Conservation (phyloP, 169 alveolate species). For the Plasmodium blacklocki region DNA sequence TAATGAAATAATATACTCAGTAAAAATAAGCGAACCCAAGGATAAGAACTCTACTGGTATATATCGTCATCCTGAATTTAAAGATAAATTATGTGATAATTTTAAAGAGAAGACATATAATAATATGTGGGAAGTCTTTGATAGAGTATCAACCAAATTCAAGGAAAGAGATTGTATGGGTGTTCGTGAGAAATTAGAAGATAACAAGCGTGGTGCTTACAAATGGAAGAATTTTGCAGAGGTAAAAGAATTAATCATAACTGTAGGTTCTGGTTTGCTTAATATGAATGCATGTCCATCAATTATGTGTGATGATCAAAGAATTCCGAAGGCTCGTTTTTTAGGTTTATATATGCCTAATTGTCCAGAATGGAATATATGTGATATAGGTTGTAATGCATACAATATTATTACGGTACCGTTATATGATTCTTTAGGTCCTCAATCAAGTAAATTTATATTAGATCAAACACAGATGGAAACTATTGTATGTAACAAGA, state of each 20-base stretch:
- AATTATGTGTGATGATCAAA: conserved; percentile 47
- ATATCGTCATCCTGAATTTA: conserved; percentile 16
- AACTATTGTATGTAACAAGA: conserved; percentile 52
- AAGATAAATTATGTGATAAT: conserved; percentile 20
- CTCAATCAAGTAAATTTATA: conserved; percentile 81
- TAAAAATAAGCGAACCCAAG: conserved; percentile 25
- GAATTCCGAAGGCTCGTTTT: conserved; percentile 27
- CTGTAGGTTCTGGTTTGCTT: conserved; percentile 47
- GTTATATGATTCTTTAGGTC: conserved; percentile 87
- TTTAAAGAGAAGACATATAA: conserved; percentile 28
- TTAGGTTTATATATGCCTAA: conserved; percentile 83
- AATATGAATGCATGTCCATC: conserved; percentile 54
- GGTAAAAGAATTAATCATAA: conserved; percentile 16
- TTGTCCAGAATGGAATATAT: conserved; percentile 87
- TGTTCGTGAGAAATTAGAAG: conserved; percentile 13
- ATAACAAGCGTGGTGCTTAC: conserved; percentile 33
- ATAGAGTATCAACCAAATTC: conserved; percentile 10
- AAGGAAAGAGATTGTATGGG: conserved; percentile 49
- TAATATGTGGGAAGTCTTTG: conserved; percentile 50
- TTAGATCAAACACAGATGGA: conserved; percentile 78
- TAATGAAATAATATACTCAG: conserved; percentile 22
- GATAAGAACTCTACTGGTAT: conserved; percentile 44
- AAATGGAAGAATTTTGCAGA: conserved; percentile 50
- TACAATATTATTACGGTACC: conserved; percentile 88
- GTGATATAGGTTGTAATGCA: conserved; percentile 88